phyloP scores from a whole-genome alignment of 1,139 yeast species.

The Blastobotrys illinoisensis region DNA sequence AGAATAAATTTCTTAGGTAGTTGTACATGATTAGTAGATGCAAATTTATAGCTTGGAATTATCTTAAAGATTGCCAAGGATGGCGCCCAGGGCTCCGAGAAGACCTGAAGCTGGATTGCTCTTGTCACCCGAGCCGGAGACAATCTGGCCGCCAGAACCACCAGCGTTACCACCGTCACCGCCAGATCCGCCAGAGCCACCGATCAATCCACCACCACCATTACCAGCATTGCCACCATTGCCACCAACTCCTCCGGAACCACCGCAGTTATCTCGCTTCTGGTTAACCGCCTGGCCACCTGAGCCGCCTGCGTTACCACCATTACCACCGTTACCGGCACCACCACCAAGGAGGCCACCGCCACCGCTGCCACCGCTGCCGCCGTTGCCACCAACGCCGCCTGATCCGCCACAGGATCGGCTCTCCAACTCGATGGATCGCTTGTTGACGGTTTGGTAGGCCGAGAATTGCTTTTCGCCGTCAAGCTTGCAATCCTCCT shows the following conservation, averaged over 20 bases:
- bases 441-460: not conserved
- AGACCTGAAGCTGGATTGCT: not conserved
- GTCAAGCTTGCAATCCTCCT: not conserved
- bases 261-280: not conserved
- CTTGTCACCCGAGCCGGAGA: not conserved
- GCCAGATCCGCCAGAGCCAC: not conserved
- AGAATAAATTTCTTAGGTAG: no score
- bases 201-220: not conserved
- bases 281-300: not conserved
- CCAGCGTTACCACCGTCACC: not conserved
- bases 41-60: not conserved
- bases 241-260: not conserved
- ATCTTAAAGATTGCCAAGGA: not conserved
- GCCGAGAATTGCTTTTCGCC: not conserved
- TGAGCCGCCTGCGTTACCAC: slow-evolving; percentile 1
- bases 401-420: not conserved
- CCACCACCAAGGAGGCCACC: not conserved
- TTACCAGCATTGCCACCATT: not conserved
- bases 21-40: not conserved
- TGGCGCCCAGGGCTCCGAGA: not conserved
- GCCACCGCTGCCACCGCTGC: slow-evolving; percentile 1
- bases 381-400: slow-evolving; percentile 1
- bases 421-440: not conserved
- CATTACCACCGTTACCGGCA: slow-evolving; percentile 1
- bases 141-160: not conserved